phyloP scores from a whole-genome alignment of 768 basidiomycete genomes.

The Piloderma croceum region DNA sequence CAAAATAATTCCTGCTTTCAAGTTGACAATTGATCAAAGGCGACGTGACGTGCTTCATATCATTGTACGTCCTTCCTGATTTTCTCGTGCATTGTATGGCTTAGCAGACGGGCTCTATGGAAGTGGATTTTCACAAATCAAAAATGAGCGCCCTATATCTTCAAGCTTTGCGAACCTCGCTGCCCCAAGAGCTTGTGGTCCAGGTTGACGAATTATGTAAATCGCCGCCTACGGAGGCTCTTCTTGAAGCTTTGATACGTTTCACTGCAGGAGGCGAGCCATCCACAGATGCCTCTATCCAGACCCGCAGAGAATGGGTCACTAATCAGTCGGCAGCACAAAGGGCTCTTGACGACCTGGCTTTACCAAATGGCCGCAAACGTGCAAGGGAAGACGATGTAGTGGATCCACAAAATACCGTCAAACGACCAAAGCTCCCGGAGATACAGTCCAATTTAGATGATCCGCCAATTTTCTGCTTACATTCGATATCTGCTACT shows the following conservation, averaged over 20 bases:
- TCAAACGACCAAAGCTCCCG: conserved; percentile 13
- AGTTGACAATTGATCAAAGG: no score
- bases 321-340: conserved; percentile 17
- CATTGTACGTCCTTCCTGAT: no score
- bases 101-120: no score
- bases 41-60: no score
- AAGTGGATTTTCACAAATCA: no score
- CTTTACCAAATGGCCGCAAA: conserved; percentile 15
- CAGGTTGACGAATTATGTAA: no score
- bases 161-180: no score
- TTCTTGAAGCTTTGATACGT: conserved; percentile 21
- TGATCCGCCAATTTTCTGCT: conserved; percentile 47
- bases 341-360: conserved; percentile 15
- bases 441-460: conserved; percentile 20
- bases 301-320: conserved; percentile 19
- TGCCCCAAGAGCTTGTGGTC: no score
- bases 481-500: conserved; percentile 62
- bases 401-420: conserved; percentile 12
- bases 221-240: not conserved
- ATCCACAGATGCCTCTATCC: conserved; percentile 10
- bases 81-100: no score
- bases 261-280: conserved; percentile 27
- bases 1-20: no score
- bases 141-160: no score
- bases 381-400: conserved; percentile 17